These are phyloP conservation scores for Coriolopsis trogii DNA, from an alignment of 1,284 basidiomycete genomes.

Conservation along the genomic window DNA sequence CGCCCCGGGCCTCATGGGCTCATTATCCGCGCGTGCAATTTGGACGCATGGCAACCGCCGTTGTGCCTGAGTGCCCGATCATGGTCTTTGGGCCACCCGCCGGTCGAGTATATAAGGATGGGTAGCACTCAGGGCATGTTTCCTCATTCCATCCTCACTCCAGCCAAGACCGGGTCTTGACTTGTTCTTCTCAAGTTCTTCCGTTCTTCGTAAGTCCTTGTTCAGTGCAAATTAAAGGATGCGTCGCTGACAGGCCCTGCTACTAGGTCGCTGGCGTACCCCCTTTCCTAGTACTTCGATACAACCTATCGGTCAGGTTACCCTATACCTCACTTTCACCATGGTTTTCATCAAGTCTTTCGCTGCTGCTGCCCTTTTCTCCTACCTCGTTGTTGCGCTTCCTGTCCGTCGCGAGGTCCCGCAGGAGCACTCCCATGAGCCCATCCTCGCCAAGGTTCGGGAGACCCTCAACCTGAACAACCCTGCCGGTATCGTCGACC, in stretches of 20 bases:
- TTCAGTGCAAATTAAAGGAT: too few species aligned
- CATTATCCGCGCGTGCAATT: neutral
- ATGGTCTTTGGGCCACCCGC: neutral
- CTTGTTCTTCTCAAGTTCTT: slow-evolving; percentile 33
- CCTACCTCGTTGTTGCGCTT: slow-evolving; percentile 40
- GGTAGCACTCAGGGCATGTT: slow-evolving; percentile 20
- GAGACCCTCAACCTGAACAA: slow-evolving; percentile 55
- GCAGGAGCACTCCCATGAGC: slow-evolving; percentile 71
- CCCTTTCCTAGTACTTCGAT: slow-evolving; percentile 29
- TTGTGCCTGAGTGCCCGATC: too few species aligned
- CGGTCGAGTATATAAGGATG: slow-evolving; percentile 18
- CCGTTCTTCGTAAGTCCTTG: slow-evolving; percentile 22
- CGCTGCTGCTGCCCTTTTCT: slow-evolving; percentile 39
- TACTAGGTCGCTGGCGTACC: slow-evolving; percentile 33
- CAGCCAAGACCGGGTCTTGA: slow-evolving; percentile 62
- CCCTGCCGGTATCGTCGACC: slow-evolving; percentile 58
- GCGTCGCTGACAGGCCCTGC: neutral
- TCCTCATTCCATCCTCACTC: slow-evolving; percentile 37
- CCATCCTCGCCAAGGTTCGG: slow-evolving; percentile 54
- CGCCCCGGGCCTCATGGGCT: neutral
- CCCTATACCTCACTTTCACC: slow-evolving; percentile 26
- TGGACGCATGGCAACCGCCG: slow-evolving; percentile 19
- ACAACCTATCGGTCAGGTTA: slow-evolving; percentile 25
- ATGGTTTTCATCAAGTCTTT: slow-evolving; percentile 50
- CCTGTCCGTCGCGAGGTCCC: slow-evolving; percentile 66